phyloP scores from a whole-genome alignment of 148 eudicot species.

The Gaultheria prostrata region DNA sequence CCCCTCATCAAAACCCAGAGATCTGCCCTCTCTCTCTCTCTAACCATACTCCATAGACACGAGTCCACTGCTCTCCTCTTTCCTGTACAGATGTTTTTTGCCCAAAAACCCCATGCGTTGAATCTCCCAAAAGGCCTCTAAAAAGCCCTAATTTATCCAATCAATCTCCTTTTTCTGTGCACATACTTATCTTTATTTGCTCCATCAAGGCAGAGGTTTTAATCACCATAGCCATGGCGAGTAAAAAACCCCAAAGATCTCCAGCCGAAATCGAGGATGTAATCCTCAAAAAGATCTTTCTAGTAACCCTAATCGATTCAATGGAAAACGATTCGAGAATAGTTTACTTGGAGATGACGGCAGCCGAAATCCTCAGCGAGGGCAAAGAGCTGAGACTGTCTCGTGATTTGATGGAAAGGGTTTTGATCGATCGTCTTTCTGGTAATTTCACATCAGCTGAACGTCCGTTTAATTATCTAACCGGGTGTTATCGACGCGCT shows the following conservation, averaged over 20 bases:
- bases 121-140: not conserved
- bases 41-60: not conserved
- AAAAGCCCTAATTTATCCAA: not conserved
- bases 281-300: constrained; percentile 74
- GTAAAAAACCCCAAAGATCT: constrained; percentile 58
- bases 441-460: constrained; percentile 55
- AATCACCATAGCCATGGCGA: constrained; percentile 44
- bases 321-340: constrained; percentile 54
- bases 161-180: not conserved
- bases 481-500: constrained; percentile 71
- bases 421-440: constrained; percentile 79
- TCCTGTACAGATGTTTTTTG: not conserved
- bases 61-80: not conserved
- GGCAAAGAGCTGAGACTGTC: constrained; percentile 59
- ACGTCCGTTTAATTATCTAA: constrained; percentile 63
- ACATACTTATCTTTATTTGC: not conserved
- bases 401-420: constrained; percentile 73
- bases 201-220: not conserved
- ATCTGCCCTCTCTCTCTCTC: not conserved
- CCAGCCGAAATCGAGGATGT: constrained; percentile 81
- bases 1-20: not conserved
- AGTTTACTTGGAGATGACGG: constrained; percentile 77
- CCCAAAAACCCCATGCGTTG: not conserved
- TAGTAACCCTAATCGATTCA: constrained; percentile 60
- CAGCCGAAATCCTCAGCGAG: constrained; percentile 89